Conservation (phyloP, 2,329 filamentous ascomycete species). For the Calonectria henricotiae region DNA sequence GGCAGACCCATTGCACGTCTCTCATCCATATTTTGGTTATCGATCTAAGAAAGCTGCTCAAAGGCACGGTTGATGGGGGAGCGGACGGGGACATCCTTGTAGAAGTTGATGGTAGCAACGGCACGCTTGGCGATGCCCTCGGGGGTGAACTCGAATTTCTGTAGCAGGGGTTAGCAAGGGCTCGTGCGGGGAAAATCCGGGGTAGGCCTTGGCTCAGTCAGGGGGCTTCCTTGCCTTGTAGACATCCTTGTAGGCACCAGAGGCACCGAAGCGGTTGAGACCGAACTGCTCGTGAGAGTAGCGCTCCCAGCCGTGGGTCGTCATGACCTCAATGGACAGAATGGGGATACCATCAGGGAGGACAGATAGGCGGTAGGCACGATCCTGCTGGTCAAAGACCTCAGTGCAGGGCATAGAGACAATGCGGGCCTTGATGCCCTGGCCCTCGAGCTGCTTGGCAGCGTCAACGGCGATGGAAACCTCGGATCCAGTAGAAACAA, state of each 20-base stretch:
- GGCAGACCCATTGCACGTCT: constrained; percentile 37
- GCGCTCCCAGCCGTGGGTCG: constrained; percentile 98
- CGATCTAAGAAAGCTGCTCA: constrained; percentile 90
- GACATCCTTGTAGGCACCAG: constrained; percentile 96
- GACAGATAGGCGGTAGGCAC: constrained; percentile 95
- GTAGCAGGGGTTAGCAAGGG: constrained; percentile 59
- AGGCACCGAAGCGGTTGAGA: constrained; percentile 98
- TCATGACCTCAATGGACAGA: constrained; percentile 96
- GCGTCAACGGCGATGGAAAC: constrained; percentile 95
- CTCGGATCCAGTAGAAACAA: constrained; percentile 97
- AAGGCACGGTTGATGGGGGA: constrained; percentile 98
- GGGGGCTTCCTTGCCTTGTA: constrained; percentile 80
- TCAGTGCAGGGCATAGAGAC: constrained; percentile 98
- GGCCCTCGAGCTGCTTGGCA: constrained; percentile 91
- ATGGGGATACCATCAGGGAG: constrained; percentile 95
- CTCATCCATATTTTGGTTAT: constrained; percentile 38
- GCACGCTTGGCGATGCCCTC: constrained; percentile 98
- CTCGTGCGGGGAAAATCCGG: constrained; percentile 9
- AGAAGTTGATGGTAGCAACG: constrained; percentile 93
- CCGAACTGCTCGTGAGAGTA: constrained; percentile 99
- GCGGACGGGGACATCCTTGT: constrained; percentile 92
- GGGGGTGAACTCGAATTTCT: constrained; percentile 99
- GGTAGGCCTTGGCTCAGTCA: constrained; percentile 26
- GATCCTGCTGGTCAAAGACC: constrained; percentile 93
- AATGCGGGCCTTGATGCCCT: constrained; percentile 89